Base-by-base conservation (phyloP, 768 basidiomycete genomes). In the Serendipita vermifera region DNA sequence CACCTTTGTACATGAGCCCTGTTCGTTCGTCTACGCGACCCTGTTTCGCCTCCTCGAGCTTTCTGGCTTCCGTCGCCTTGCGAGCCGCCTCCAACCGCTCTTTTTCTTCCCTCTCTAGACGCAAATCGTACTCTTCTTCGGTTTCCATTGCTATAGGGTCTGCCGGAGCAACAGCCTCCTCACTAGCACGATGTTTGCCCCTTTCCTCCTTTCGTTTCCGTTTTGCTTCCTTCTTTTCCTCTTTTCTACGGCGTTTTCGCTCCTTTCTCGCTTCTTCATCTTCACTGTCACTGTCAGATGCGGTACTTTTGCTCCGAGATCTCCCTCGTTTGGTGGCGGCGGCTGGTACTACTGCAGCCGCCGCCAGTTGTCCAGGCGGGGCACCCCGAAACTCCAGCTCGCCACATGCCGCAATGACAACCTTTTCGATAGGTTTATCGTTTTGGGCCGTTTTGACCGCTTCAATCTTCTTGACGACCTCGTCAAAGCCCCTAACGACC, bases 341-440 rank as follows among this genome's bases (percentile, higher is more conserved):
- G 17, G 39, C 15, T 5, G 36, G 11, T 17, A n/a, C 36, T 11
- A n/a, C 26, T 24, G 51, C 35, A 27, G 43, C 38, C 6, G 55
- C 35, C 3, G 58, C 57, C 22, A 59, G 61, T 51, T 3, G 53
- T 20, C 17, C 58, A 59, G 20, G 57, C 48, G 5, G 62, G 55
- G 13, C 63, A 59, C 75, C 77, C 56, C 77, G 77, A 9, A 88
- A 74, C 65, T 88, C 84, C 33, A 94, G 79, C 65, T 94, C 91
- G 9, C 91, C 91, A 55, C 86, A 89, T 65, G 82, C 87, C 2
- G 74, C 68, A 59, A 94, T 79, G 7, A 77, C 69, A 9, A 93
- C 79, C 1, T 83, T 81, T 1, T 73, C 70, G 3, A 75, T 65
- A 0, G 90, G 91, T 2, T 83, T 74, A 63, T 89, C 81, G 66